Base-by-base conservation (phyloP, 164 flowering plant species). In the Litsea cubeba region DNA sequence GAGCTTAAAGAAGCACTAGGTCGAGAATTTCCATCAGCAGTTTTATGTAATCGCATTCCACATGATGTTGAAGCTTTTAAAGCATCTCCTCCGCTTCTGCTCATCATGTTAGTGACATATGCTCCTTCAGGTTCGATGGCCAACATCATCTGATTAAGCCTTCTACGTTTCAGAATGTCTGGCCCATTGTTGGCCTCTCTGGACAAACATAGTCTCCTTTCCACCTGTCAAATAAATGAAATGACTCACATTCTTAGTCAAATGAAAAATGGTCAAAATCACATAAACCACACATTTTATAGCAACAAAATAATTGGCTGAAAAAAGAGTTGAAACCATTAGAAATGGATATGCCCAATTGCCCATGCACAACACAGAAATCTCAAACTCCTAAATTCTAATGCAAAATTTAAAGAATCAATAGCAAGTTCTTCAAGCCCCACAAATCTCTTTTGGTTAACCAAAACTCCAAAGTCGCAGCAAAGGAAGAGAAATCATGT, bases 21-120 rank as follows among this genome's bases (percentile, higher is more conserved):
- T 69, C 69, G 79, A 49, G 84, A 71, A 82, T 76, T 66, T 28
- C 81, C 68, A 72, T 82, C 84, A 11, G 68, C 54, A 76, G 72
- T 77, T 32, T 84, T 80, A 62, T 80, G 85, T 68, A 89, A 77
- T 72, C 91, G 82, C 71, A 84, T 50, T 65, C 90, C 95, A 86
- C 92, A 87, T 46, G 97, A 80, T 35, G 91, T 79, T 49, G 94
- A 82, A 71, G 81, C 82, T 81, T 86, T 87, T 70, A 95, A 80
- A 76, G 94, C 90, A 86, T 92, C 97, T 66, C 98, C 99, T 65
- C 97, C 94, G 76, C 97, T 92, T 81, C 95, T 87, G 74, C 82
- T 79, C 86, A 90, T 82, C 86, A 79, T 85, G 68, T 80, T 88
- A 22, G 81, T 70, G 62, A 77, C 81, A 81, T 68, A 66, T 69